Evolutionary conservation across 805 yeast species (phyloP).

Genomic region (Metschnikowia santaceciliae): DNA sequence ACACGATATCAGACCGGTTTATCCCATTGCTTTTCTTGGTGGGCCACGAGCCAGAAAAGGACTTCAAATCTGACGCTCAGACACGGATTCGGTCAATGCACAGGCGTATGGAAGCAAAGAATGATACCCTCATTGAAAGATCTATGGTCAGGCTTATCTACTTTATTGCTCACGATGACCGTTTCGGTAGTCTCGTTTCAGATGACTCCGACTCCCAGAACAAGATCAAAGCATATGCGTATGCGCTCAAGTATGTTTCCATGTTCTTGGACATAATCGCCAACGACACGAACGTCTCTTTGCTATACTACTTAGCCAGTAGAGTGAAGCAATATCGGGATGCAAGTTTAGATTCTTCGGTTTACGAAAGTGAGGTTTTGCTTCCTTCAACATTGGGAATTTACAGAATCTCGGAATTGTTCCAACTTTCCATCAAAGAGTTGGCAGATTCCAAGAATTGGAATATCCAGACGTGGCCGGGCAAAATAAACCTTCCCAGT

Average conservation of each 20-base stretch:
- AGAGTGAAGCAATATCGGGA: slow-evolving; percentile 78
- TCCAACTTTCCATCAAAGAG: slow-evolving; percentile 62
- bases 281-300: slow-evolving; percentile 61
- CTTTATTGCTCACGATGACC: slow-evolving; percentile 70
- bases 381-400: slow-evolving; percentile 37
- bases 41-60: slow-evolving; percentile 68
- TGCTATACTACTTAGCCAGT: slow-evolving; percentile 71
- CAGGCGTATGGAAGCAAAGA: slow-evolving; percentile 28
- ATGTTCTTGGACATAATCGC: slow-evolving; percentile 60
- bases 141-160: slow-evolving; percentile 65
- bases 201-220: slow-evolving; percentile 10
- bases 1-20: slow-evolving; percentile 58
- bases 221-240: slow-evolving; percentile 37
- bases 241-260: slow-evolving; percentile 56
- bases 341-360: slow-evolving; percentile 32
- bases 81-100: slow-evolving; percentile 72
- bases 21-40: slow-evolving; percentile 64
- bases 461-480: slow-evolving; percentile 79
- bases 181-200: slow-evolving; percentile 44
- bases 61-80: slow-evolving; percentile 46
- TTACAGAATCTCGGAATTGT: slow-evolving; percentile 67
- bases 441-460: slow-evolving; percentile 57
- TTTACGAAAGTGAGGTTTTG: slow-evolving; percentile 21
- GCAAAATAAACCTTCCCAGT: slow-evolving; percentile 62
- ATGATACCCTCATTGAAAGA: slow-evolving; percentile 56